These are phyloP conservation scores for Aspergillus avenaceus DNA, from an alignment of 495 filamentous ascomycete species.

Conservation along the genomic window DNA sequence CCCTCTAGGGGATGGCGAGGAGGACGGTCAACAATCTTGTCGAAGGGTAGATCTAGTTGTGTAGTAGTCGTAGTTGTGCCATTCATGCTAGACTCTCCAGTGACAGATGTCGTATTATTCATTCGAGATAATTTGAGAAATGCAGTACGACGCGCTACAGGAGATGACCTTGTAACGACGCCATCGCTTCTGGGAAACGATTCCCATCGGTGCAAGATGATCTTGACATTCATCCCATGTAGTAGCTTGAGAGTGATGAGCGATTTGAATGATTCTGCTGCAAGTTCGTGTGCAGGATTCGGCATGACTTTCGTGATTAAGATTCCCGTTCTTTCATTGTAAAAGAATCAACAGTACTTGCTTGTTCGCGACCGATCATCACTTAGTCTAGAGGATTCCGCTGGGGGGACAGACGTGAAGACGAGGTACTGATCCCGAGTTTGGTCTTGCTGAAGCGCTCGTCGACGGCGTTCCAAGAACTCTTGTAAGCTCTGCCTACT, in stretches of 20 bases:
- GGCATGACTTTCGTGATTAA: slow-evolving; percentile 18
- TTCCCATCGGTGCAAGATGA: slow-evolving; percentile 17
- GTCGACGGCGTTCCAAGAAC: slow-evolving; percentile 13
- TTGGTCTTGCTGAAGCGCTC: slow-evolving; percentile 17
- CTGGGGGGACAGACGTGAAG: slow-evolving; percentile 16
- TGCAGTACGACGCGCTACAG: slow-evolving; percentile 11
- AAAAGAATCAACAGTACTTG: slow-evolving; percentile 18
- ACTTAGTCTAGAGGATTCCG: slow-evolving; percentile 14
- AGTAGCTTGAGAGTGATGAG: slow-evolving; percentile 14
- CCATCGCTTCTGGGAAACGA: slow-evolving; percentile 9
- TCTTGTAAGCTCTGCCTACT: slow-evolving; percentile 14
- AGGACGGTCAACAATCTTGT: slow-evolving; percentile 17
- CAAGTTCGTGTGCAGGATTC: slow-evolving; percentile 15
- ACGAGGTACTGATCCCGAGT: slow-evolving; percentile 18
- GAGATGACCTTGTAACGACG: slow-evolving; percentile 9
- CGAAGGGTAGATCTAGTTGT: slow-evolving; percentile 18
- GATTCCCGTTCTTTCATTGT: slow-evolving; percentile 16
- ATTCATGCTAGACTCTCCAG: slow-evolving; percentile 1
- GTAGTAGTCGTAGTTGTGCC: slow-evolving; percentile 2
- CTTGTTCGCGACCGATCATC: slow-evolving; percentile 19
- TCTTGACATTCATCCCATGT: slow-evolving; percentile 16
- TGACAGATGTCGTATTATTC: slow-evolving; percentile 14
- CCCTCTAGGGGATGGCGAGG: slow-evolving; percentile 13
- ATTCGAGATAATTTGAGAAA: slow-evolving; percentile 17
- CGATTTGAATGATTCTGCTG: slow-evolving; percentile 12